Conservation (phyloP, 257 asterid genomes). For the Solanum bulbocastanum region DNA sequence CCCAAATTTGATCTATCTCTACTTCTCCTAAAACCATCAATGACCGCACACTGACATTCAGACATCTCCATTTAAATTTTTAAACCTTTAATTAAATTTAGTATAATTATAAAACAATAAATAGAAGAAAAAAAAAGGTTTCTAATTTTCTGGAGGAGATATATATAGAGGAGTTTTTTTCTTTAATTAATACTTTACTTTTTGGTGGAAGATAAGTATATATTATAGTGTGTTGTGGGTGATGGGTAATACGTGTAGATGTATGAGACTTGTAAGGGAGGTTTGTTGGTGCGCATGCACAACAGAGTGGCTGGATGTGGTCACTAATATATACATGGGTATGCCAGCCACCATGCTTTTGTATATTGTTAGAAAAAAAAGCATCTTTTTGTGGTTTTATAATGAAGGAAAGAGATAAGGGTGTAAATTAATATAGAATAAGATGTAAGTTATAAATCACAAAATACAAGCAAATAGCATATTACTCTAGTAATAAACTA, state of each 20-base stretch:
- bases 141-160: background rate
- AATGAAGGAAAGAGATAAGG: background rate
- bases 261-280: conserved; percentile 61
- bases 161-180: background rate
- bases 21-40: background rate
- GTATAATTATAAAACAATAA: background rate
- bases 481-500: background rate
- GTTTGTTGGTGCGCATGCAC: conserved; percentile 8
- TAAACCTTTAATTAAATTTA: no score
- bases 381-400: background rate
- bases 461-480: background rate
- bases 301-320: conserved; percentile 15
- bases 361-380: background rate
- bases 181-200: background rate
- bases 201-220: background rate
- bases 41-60: no score
- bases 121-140: background rate
- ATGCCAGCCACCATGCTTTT: conserved; percentile 31
- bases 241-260: conserved; percentile 25
- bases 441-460: background rate
- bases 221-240: background rate
- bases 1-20: background rate
- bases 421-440: background rate
- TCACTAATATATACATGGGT: conserved; percentile 21
- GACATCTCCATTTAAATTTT: background rate